These are phyloP conservation scores for Diddensiella caesifluorescens DNA, from an alignment of 805 yeast species.

Conservation along the genomic window DNA sequence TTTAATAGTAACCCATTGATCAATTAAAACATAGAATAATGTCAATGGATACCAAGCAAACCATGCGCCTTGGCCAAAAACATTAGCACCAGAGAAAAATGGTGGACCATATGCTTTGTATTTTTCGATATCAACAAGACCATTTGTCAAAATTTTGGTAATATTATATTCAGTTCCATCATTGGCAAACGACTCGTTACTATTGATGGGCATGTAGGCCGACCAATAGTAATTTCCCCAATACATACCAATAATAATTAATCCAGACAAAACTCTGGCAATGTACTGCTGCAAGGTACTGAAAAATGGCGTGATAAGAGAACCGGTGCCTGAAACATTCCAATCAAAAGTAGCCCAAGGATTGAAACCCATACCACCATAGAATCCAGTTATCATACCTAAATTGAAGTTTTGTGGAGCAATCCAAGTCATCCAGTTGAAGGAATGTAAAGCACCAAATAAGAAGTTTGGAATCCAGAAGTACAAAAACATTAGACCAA, in stretches of 20 bases:
- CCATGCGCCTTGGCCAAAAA: slow-evolving; percentile 49
- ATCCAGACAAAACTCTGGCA: slow-evolving; percentile 10
- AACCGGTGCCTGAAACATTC: slow-evolving; percentile 32
- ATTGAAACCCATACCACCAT: slow-evolving; percentile 41
- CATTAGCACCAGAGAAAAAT: slow-evolving; percentile 50
- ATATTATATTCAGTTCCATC: slow-evolving; percentile 47
- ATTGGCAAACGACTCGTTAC: slow-evolving; percentile 50
- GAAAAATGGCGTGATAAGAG: slow-evolving; percentile 43
- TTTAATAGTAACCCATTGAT: slow-evolving; percentile 10
- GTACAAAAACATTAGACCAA: slow-evolving; percentile 41
- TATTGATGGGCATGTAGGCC: slow-evolving; percentile 54
- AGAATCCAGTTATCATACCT: slow-evolving; percentile 46
- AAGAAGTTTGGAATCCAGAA: slow-evolving; percentile 58
- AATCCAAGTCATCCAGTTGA: slow-evolving; percentile 60
- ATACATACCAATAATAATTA: slow-evolving; percentile 39
- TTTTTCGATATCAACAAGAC: slow-evolving; percentile 40
- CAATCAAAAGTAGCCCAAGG: slow-evolving; percentile 45
- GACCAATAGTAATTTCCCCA: slow-evolving; percentile 54
- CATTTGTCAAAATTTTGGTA: slow-evolving; percentile 36
- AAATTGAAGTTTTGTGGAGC: slow-evolving; percentile 45
- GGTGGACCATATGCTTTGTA: slow-evolving; percentile 52
- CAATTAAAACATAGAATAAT: slow-evolving; percentile 36
- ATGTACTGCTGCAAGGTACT: slow-evolving; percentile 28
- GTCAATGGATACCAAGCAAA: slow-evolving; percentile 51
- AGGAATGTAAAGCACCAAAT: slow-evolving; percentile 51